Base-by-base conservation (phyloP, 2,329 filamentous ascomycete genomes). In the Fusarium buxicola region DNA sequence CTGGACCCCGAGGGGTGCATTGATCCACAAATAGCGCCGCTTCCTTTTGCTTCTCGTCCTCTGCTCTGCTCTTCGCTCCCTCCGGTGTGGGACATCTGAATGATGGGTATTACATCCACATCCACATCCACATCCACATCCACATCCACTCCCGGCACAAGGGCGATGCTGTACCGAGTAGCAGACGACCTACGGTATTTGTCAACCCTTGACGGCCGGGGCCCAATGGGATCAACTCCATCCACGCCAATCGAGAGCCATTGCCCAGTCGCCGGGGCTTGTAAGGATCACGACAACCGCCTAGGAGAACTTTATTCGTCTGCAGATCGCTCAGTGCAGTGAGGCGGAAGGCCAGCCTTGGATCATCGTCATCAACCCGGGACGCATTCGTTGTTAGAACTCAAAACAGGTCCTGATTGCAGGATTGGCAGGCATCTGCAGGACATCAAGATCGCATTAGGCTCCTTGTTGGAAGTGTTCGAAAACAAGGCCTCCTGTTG, bases 371-470 rank as follows among this genome's bases (percentile, higher is more conserved):
- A 38, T 28, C 28, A 51, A 18, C 55, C 35, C 45, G 25, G 18
- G 25, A 31, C 30, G 25, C 38, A 49, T 41, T 25, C 44, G 35
- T 47, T 30, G 32, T 45, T 32, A 27, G 40, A n/a, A 18, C 24
- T 54, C 41, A 32, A 36, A 28, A 18, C 39, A 27, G 34, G 35
- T 27, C 41, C 55, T 32, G 36, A 16, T 27, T 48, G 27, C 27
- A 38, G 39, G 34, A 38, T 34, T 40, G 49, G 54, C 57, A 56
- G 45, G 27, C 16, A 47, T 45, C 58, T 70, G 65, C 68, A 69
- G 58, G 51, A 68, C 68, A 67, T 67, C 45, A 46, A 51, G 28
- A 55, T 65, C 60, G 68, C 68, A 68, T 64, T 57, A 54, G 66
- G 50, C 35, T 44, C 39, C 32, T 21, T 41, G 24, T 49, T 35